These are phyloP conservation scores for Chalciporus sphaerocephalus DNA, from an alignment of 768 basidiomycete genomes.

Conservation along the genomic window DNA sequence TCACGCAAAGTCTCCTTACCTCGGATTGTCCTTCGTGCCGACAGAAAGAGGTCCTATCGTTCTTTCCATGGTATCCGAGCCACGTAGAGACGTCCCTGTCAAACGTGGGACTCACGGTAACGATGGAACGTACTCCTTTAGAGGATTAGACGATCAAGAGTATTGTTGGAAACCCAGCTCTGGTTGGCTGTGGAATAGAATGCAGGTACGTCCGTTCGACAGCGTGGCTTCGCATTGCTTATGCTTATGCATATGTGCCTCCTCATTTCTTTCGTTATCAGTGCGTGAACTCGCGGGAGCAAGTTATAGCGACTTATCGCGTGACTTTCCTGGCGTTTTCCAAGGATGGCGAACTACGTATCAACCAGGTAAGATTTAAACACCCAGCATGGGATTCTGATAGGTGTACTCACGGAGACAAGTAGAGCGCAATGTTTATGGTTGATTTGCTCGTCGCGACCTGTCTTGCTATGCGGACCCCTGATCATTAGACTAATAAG, in stretches of 20 bases:
- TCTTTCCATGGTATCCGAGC: slow-evolving; percentile 15
- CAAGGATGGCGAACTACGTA: slow-evolving; percentile 30
- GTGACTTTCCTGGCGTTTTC: slow-evolving; percentile 26
- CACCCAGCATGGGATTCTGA: no score
- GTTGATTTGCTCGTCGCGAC: slow-evolving; percentile 30
- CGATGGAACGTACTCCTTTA: slow-evolving; percentile 17
- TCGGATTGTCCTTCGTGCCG: slow-evolving; percentile 19
- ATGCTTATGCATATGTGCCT: background rate
- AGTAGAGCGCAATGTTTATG: slow-evolving; percentile 23
- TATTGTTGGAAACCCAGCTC: slow-evolving; percentile 26
- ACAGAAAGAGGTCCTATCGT: slow-evolving; percentile 16
- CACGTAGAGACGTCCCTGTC: slow-evolving; percentile 7
- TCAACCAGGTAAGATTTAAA: slow-evolving; percentile 31
- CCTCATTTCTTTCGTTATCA: slow-evolving; percentile 1
- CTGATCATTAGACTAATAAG: slow-evolving; percentile 22
- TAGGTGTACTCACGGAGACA: no score
- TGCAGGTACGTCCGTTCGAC: slow-evolving; percentile 19
- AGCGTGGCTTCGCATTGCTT: no score
- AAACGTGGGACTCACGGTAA: slow-evolving; percentile 3
- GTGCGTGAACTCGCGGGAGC: slow-evolving; percentile 22
- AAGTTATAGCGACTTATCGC: slow-evolving; percentile 31
- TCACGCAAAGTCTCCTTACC: slow-evolving; percentile 26
- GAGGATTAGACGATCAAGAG: slow-evolving; percentile 17
- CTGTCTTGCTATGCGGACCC: slow-evolving; percentile 29
- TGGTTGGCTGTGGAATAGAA: slow-evolving; percentile 7